A percentile compares a stretch with the other conserved stretches of the same genome.
Evolutionary conservation across 805 yeast species (phyloP).

Genomic region (Schizosaccharomyces osmophilus): DNA sequence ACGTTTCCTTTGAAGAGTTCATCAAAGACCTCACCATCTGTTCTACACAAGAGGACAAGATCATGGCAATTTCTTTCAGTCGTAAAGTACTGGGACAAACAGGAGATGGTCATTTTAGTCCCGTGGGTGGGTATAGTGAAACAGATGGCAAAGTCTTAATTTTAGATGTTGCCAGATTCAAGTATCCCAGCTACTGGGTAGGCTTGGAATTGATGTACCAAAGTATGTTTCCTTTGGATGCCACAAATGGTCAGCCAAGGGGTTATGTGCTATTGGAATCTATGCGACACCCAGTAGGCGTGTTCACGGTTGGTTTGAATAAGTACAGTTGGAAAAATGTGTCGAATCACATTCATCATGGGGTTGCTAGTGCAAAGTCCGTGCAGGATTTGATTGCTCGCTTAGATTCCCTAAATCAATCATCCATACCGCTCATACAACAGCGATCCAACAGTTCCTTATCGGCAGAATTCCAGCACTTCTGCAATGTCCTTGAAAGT

Average conservation of each 20-base stretch:
- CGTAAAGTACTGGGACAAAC: conserved; percentile 2
- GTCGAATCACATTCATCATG: neutral
- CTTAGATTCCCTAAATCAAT: neutral
- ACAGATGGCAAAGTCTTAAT: neutral
- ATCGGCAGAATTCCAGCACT: neutral
- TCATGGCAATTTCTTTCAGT: conserved; percentile 1
- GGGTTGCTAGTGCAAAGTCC: neutral
- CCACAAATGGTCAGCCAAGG: neutral
- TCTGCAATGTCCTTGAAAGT: neutral
- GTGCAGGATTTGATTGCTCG: neutral
- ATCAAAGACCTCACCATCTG: neutral
- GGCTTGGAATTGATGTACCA: neutral
- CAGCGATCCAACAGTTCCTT: neutral
- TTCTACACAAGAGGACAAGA: neutral
- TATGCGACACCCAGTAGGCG: neutral
- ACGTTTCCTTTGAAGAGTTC: neutral
- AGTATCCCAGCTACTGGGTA: conserved; percentile 2
- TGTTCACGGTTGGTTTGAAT: neutral
- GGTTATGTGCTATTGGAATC: neutral
- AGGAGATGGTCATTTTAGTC: conserved; percentile 2
- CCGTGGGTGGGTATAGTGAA: neutral
- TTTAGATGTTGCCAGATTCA: conserved; percentile 2
- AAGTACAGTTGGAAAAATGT: neutral
- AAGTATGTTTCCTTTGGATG: neutral
- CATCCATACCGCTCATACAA: neutral